These are phyloP conservation scores for Dichotomopilus funicola DNA, from an alignment of 2,329 filamentous ascomycete genomes.

Conservation along the genomic window DNA sequence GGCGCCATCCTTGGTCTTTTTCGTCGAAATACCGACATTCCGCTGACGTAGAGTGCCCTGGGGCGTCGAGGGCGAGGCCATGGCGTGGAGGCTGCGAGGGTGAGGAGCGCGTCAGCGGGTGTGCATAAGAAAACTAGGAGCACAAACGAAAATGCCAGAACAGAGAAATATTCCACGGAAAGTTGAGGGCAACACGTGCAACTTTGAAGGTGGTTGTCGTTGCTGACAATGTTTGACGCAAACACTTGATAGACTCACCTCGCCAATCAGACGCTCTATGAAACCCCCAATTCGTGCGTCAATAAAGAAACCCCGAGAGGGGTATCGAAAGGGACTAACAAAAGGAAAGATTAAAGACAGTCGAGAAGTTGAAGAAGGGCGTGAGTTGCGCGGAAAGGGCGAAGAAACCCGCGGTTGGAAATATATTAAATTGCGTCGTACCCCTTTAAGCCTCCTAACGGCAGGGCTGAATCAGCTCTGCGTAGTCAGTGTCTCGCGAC, in stretches of 20 bases:
- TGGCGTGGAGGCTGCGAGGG: slow-evolving; percentile 27
- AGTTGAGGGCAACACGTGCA: background rate
- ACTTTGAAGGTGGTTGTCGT: background rate
- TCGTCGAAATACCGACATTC: slow-evolving; percentile 39
- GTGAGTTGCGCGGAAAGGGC: background rate
- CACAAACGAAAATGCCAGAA: background rate
- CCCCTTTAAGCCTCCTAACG: slow-evolving; percentile 13
- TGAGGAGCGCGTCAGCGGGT: background rate
- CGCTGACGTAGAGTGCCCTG: slow-evolving; percentile 56
- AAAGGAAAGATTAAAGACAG: slow-evolving; percentile 19
- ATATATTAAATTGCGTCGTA: slow-evolving; percentile 15
- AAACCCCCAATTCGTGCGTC: background rate
- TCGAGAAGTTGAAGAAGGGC: slow-evolving; percentile 12
- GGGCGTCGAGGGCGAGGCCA: slow-evolving; percentile 43
- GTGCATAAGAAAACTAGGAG: background rate
- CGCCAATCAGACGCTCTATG: background rate
- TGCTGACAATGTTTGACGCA: background rate
- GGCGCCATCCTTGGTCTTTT: slow-evolving; percentile 42
- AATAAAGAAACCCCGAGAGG: background rate
- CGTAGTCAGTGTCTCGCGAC: background rate
- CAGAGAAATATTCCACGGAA: background rate
- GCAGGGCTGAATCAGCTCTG: slow-evolving; percentile 15
- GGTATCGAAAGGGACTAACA: slow-evolving; percentile 2
- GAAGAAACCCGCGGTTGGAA: slow-evolving; percentile 1
- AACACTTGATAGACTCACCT: slow-evolving; percentile 3